Evolutionary conservation across 2,329 filamentous ascomycete genomes (phyloP).

Genomic region (Clonostachys rhizophaga): DNA sequence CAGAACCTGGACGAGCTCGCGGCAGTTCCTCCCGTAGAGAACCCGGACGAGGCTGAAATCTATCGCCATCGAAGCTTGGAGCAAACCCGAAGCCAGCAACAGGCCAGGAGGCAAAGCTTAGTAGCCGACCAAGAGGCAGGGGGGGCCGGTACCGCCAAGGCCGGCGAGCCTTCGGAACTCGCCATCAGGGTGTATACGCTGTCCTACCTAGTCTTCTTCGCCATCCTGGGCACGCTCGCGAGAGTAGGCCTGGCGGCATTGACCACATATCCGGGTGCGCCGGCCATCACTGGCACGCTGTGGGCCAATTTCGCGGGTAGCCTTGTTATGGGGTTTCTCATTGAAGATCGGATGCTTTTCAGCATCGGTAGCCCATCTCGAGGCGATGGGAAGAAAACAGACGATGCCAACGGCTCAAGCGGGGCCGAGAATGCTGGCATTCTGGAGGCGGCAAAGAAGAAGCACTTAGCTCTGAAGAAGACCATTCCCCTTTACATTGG

Average conservation of each 20-base stretch:
- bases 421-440: constrained; percentile 9
- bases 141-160: background rate
- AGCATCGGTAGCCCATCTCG: constrained; percentile 50
- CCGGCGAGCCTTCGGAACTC: constrained; percentile 29
- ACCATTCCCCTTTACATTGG: constrained; percentile 85
- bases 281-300: constrained; percentile 67
- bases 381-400: constrained; percentile 4
- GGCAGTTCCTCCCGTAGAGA: constrained; percentile 17
- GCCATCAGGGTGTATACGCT: constrained; percentile 64
- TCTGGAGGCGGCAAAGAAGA: constrained; percentile 40
- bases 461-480: constrained; percentile 68
- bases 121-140: background rate
- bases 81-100: constrained; percentile 5
- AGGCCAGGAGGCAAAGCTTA: background rate
- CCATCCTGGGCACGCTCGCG: constrained; percentile 78
- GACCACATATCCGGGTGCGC: constrained; percentile 74
- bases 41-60: constrained; percentile 4
- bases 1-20: constrained; percentile 37
- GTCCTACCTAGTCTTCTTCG: constrained; percentile 81
- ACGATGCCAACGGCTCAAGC: constrained; percentile 27
- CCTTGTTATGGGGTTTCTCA: constrained; percentile 78
- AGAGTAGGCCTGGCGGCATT: constrained; percentile 76
- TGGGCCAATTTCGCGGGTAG: constrained; percentile 89
- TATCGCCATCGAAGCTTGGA: constrained; percentile 9
- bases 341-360: constrained; percentile 75